A percentile compares a stretch with the other conserved stretches of the same genome.
These are phyloP conservation scores for Fusarium pseudograminearum DNA, from an alignment of 2,329 filamentous ascomycete genomes.

Conservation along the genomic window DNA sequence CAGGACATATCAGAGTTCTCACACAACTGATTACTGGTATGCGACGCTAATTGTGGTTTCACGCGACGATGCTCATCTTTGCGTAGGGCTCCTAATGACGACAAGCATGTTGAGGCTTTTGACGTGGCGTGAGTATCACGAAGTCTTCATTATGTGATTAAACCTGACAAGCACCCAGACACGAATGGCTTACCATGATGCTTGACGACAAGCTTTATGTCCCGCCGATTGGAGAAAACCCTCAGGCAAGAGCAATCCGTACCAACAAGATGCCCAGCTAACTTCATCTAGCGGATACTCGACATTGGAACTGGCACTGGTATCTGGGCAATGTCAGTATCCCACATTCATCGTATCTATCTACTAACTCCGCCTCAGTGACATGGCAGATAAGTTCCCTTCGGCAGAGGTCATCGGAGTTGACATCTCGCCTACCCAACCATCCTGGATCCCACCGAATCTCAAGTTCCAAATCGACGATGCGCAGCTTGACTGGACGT, in stretches of 20 bases:
- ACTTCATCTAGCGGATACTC: conserved; percentile 12
- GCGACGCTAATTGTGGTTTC: accelerated
- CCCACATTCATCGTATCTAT: accelerated
- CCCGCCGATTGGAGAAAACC: conserved; percentile 16
- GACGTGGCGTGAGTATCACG: conserved; percentile 19
- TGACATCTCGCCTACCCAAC: conserved; percentile 15
- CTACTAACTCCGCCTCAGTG: not conserved
- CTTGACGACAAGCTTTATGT: conserved; percentile 28
- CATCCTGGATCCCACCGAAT: conserved; percentile 10
- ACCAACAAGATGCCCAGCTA: not conserved
- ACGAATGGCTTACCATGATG: conserved; percentile 38
- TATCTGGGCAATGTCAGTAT: conserved; percentile 28
- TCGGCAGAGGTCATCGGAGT: conserved; percentile 24
- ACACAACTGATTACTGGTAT: conserved; percentile 36
- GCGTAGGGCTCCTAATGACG: conserved; percentile 30
- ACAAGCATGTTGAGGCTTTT: conserved; percentile 34
- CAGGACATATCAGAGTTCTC: conserved; percentile 23
- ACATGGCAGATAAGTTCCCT: conserved; percentile 32
- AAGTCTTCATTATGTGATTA: accelerated
- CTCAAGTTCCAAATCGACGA: conserved; percentile 28
- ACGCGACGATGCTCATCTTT: not conserved
- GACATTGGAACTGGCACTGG: conserved; percentile 27
- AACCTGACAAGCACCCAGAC: not conserved
- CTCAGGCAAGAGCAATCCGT: not conserved
- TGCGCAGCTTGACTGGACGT: conserved; percentile 24